These are phyloP conservation scores for Amyloporia xantha DNA, from an alignment of 768 basidiomycete genomes.

Conservation along the genomic window DNA sequence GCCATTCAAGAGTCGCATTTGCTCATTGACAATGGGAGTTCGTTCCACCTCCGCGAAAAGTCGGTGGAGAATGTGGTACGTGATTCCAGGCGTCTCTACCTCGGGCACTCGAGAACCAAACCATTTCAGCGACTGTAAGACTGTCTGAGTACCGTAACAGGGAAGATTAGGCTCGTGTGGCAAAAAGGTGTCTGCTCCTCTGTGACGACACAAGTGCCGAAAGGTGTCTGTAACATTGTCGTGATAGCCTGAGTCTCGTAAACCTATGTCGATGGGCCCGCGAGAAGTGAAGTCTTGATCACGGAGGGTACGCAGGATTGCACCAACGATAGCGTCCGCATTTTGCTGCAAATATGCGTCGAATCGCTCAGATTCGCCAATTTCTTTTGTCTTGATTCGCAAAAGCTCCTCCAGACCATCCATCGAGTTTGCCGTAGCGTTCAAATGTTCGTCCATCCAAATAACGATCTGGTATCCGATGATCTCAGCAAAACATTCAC, in stretches of 20 bases:
- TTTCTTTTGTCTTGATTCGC: conserved; percentile 25
- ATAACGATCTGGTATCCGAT: conserved; percentile 54
- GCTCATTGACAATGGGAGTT: conserved; percentile 77
- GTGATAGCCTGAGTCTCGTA: conserved; percentile 33
- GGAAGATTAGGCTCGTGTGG: conserved; percentile 66
- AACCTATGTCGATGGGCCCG: conserved; percentile 42
- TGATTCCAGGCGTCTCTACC: conserved; percentile 46
- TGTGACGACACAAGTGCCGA: conserved; percentile 43
- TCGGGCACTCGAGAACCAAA: conserved; percentile 36
- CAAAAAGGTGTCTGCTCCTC: conserved; percentile 39
- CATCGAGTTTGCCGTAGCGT: conserved; percentile 15
- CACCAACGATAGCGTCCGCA: conserved; percentile 50
- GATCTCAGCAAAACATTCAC: conserved; percentile 62
- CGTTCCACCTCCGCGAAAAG: conserved; percentile 61
- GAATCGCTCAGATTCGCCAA: conserved; percentile 27
- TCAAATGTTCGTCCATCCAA: conserved; percentile 31
- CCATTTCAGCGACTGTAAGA: conserved; percentile 58
- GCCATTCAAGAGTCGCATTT: conserved; percentile 65
- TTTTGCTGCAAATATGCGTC: conserved; percentile 33
- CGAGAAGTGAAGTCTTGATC: conserved; percentile 57
- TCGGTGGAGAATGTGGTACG: conserved; percentile 72
- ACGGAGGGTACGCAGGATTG: conserved; percentile 54
- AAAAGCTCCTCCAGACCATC: conserved; percentile 32
- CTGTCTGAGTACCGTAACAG: conserved; percentile 38
- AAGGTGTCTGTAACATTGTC: conserved; percentile 41